Evolutionary conservation across 805 yeast species (phyloP), one percentile per base, ranked within the genome.

Genomic region (Saccharomycopsis sp.): DNA sequence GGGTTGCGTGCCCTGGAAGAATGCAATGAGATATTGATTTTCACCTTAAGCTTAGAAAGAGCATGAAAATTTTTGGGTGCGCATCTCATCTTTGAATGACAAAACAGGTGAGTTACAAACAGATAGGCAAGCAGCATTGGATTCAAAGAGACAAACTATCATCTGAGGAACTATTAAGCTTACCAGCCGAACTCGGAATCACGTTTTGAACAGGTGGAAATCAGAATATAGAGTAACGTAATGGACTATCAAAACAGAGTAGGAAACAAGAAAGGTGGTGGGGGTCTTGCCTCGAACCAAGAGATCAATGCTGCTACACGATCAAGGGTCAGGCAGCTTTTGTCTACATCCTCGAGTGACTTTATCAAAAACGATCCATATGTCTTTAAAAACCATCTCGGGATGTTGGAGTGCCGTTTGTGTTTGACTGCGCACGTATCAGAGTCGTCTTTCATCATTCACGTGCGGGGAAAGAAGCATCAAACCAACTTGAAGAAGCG

Each of bases 161-260:
- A n/a, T n/a, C n/a, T n/a, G n/a, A n/a, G n/a, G n/a, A n/a, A n/a
- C n/a, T n/a, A n/a, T n/a, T n/a, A n/a, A n/a, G n/a, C n/a, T n/a
- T n/a, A n/a, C n/a, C n/a, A n/a, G n/a, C n/a, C n/a, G n/a, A n/a
- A n/a, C n/a, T n/a, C n/a, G n/a, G n/a, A n/a, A n/a, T n/a, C n/a
- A n/a, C n/a, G n/a, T n/a, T n/a, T n/a, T n/a, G n/a, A n/a, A n/a
- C n/a, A n/a, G n/a, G n/a, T n/a, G n/a, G n/a, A n/a, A n/a, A n/a
- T n/a, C n/a, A n/a, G n/a, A n/a, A n/a, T n/a, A n/a, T n/a, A n/a
- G n/a, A n/a, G n/a, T n/a, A n/a, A n/a, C n/a, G n/a, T n/a, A n/a
- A 91, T 91, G 97, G 97, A 91, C 69, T 89, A 89, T 67, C 91
- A 89, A 62, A 88, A 87, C 64, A 73, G 97, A 65, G 95, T 88